Evolutionary conservation across 2,329 filamentous ascomycete genomes (phyloP).

Genomic region (Talaromyces sp.): DNA sequence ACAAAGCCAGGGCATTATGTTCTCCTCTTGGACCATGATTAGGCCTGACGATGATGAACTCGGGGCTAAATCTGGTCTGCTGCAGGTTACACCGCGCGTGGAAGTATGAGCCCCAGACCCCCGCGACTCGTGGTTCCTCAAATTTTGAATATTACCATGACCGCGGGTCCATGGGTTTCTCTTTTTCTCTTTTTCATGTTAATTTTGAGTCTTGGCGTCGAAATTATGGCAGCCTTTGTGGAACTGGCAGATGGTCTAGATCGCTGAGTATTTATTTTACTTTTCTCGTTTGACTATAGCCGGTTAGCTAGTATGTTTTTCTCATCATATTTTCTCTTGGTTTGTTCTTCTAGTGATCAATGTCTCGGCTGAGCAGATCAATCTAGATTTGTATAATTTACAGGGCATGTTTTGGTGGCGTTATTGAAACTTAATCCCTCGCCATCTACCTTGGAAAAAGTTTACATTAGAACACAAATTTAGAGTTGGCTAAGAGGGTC

Average conservation of each 20-base stretch:
- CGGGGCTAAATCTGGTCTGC: slow-evolving; percentile 7
- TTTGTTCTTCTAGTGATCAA: not conserved
- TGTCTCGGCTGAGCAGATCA: not conserved
- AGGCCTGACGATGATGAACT: not conserved
- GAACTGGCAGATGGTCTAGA: not conserved
- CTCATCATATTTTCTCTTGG: too few species aligned
- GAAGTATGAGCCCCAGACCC: slow-evolving; percentile 22
- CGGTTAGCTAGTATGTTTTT: not conserved
- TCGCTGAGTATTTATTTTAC: not conserved
- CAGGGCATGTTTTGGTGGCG: too few species aligned
- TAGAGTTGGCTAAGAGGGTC: not conserved
- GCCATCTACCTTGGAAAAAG: not conserved
- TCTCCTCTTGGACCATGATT: not conserved
- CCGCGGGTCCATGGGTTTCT: slow-evolving; percentile 10
- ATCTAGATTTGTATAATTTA: not conserved
- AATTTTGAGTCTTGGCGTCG: not conserved
- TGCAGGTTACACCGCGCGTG: slow-evolving; percentile 17
- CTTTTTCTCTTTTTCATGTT: not conserved
- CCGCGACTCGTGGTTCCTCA: slow-evolving; percentile 20
- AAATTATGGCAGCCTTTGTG: slow-evolving; percentile 2
- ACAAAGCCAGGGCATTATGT: too few species aligned
- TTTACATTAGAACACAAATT: not conserved
- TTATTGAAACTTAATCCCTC: too few species aligned
- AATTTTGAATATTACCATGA: slow-evolving; percentile 13
- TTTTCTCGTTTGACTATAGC: not conserved